Evolutionary conservation across 2,329 filamentous ascomycete species (phyloP).

Genomic region (Didymosphaeria variabile): DNA sequence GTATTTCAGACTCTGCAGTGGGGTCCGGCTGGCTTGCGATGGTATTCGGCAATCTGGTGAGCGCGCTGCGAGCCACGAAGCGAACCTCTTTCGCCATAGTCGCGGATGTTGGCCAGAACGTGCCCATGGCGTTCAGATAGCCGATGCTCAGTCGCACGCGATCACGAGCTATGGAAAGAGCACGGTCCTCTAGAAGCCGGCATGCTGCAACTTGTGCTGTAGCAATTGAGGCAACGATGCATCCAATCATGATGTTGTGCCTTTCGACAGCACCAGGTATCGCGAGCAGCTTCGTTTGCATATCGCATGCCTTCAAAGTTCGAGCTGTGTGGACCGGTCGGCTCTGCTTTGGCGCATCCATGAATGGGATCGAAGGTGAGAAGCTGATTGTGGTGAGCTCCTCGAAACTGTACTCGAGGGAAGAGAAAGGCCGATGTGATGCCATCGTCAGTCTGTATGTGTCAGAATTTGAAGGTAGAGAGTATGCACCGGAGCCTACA

Average conservation of each 20-base stretch:
- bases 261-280: constrained; percentile 75
- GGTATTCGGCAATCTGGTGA: constrained; percentile 34
- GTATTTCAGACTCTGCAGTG: constrained; percentile 35
- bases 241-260: constrained; percentile 62
- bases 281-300: constrained; percentile 77
- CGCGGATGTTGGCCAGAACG: constrained; percentile 75
- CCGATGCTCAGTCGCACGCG: constrained; percentile 81
- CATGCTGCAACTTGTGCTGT: constrained; percentile 69
- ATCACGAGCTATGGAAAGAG: constrained; percentile 72
- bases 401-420: constrained; percentile 40
- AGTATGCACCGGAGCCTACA: constrained; percentile 32
- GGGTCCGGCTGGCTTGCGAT: constrained; percentile 20
- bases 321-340: constrained; percentile 74
- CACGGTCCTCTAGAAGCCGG: constrained; percentile 58
- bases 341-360: constrained; percentile 57
- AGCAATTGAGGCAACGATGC: constrained; percentile 39
- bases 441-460: constrained; percentile 35
- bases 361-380: constrained; percentile 60
- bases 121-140: constrained; percentile 71
- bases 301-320: constrained; percentile 78
- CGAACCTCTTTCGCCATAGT: constrained; percentile 77
- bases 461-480: constrained; percentile 7
- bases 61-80: constrained; percentile 75
- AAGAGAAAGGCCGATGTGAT: constrained; percentile 54
- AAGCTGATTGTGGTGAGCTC: constrained; percentile 62